phyloP scores from a whole-genome alignment of 148 eudicot genomes.

The Rhododendron ovatum region DNA sequence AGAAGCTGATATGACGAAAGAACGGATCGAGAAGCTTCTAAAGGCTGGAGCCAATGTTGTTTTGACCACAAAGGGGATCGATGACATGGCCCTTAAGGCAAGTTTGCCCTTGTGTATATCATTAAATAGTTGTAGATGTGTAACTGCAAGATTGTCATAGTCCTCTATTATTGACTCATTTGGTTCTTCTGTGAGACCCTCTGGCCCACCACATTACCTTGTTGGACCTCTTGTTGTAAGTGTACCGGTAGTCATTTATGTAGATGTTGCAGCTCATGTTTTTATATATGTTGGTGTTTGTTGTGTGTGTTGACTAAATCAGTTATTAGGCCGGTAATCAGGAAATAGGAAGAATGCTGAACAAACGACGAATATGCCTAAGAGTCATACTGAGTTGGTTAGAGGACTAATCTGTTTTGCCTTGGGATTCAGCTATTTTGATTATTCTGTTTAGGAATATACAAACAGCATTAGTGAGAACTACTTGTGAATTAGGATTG shows the following conservation, averaged over 20 bases:
- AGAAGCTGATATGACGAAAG: conserved; percentile 98
- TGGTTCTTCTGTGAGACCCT: neutral
- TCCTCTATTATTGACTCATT: neutral
- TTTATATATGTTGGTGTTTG: neutral
- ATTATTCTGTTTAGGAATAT: neutral
- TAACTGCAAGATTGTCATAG: neutral
- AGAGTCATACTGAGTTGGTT: neutral
- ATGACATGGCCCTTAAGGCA: conserved; percentile 99
- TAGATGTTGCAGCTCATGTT: neutral
- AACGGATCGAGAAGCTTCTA: conserved; percentile 83
- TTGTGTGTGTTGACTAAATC: neutral
- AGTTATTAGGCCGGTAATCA: neutral
- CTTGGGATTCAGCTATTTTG: neutral
- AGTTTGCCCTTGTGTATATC: conserved; percentile 2
- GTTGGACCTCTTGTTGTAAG: neutral
- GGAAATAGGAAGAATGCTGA: neutral
- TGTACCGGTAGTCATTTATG: neutral
- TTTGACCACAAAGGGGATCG: conserved; percentile 92
- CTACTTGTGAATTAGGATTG: neutral
- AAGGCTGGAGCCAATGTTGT: conserved; percentile 95
- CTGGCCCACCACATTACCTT: neutral
- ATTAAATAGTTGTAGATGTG: neutral
- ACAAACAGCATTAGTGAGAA: neutral
- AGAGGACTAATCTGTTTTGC: neutral
- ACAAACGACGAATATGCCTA: neutral